These are phyloP conservation scores for Boletus coccyginus DNA, from an alignment of 768 basidiomycete genomes.

Conservation along the genomic window DNA sequence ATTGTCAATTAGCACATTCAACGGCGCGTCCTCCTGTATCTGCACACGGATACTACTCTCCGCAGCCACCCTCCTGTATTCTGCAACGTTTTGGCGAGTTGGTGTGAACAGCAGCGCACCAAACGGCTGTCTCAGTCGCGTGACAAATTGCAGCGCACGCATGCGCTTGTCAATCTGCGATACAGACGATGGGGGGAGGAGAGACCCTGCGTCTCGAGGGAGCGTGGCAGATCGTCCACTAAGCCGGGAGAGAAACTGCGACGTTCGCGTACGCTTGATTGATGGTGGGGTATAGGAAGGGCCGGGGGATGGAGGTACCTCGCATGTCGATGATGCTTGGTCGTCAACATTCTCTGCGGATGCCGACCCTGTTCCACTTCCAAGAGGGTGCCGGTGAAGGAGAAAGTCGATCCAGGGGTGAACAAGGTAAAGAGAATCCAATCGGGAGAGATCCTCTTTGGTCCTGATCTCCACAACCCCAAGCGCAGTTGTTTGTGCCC, in stretches of 20 bases:
- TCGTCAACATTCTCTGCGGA: neutral
- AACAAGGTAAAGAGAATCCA: neutral
- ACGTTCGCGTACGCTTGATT: neutral
- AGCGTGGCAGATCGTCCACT: neutral
- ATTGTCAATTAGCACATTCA: neutral
- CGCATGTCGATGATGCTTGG: neutral
- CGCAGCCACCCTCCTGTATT: slow-evolving; percentile 12
- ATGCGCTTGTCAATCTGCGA: neutral
- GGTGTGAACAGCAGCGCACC: slow-evolving; percentile 9
- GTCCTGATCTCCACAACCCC: slow-evolving; percentile 8
- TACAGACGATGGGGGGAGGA: neutral
- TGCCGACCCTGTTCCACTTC: neutral
- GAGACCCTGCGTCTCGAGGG: neutral
- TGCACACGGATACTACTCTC: slow-evolving; percentile 9
- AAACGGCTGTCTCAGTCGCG: neutral
- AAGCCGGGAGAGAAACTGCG: neutral
- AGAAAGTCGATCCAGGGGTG: slow-evolving; percentile 18
- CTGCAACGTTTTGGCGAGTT: neutral
- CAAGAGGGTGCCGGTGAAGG: neutral
- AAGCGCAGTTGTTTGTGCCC: neutral
- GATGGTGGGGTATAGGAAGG: neutral
- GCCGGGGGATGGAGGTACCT: too few species aligned
- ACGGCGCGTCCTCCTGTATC: neutral
- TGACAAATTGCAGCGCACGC: neutral
- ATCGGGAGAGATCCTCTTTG: slow-evolving; percentile 2